Percentiles rank a stretch among this genome's conserved stretches.
These are phyloP conservation scores for Wickerhamiella nectarea DNA, from an alignment of 805 yeast genomes.

Conservation along the genomic window DNA sequence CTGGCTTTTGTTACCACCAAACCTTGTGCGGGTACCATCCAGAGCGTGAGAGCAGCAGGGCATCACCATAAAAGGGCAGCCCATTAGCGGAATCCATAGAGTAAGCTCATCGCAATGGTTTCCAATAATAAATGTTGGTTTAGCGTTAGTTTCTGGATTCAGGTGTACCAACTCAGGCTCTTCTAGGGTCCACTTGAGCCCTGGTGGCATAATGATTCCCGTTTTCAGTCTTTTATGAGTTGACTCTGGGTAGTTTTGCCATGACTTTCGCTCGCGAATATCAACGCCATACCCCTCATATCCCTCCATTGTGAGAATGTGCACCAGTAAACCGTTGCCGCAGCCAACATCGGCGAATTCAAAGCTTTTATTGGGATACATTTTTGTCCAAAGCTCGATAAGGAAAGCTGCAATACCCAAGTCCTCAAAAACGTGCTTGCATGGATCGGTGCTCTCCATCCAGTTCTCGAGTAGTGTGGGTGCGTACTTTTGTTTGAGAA, in stretches of 20 bases:
- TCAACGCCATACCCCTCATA: conserved; percentile 74
- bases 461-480: conserved; percentile 60
- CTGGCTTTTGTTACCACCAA: conserved; percentile 41
- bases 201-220: conserved; percentile 65
- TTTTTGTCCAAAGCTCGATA: conserved; percentile 66
- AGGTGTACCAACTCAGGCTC: background rate
- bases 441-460: conserved; percentile 91
- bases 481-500: conserved; percentile 71
- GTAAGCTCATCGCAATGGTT: conserved; percentile 93
- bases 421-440: conserved; percentile 92
- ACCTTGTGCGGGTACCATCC: conserved; percentile 62
- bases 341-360: conserved; percentile 86
- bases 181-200: background rate
- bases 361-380: conserved; percentile 32
- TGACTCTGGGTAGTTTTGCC: conserved; percentile 60
- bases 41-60: conserved; percentile 92
- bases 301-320: conserved; percentile 66
- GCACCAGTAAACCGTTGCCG: conserved; percentile 81
- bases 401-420: conserved; percentile 89
- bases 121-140: conserved; percentile 54
- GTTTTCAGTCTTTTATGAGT: conserved; percentile 49
- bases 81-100: conserved; percentile 83
- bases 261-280: conserved; percentile 78
- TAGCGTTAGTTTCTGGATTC: too few relatives aligned
- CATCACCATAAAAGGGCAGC: conserved; percentile 68